Percentiles rank a stretch among this genome's conserved stretches.
These are phyloP conservation scores for Pseudogymnoascus pannorum DNA, from an alignment of 2,329 filamentous ascomycete genomes.

Conservation along the genomic window DNA sequence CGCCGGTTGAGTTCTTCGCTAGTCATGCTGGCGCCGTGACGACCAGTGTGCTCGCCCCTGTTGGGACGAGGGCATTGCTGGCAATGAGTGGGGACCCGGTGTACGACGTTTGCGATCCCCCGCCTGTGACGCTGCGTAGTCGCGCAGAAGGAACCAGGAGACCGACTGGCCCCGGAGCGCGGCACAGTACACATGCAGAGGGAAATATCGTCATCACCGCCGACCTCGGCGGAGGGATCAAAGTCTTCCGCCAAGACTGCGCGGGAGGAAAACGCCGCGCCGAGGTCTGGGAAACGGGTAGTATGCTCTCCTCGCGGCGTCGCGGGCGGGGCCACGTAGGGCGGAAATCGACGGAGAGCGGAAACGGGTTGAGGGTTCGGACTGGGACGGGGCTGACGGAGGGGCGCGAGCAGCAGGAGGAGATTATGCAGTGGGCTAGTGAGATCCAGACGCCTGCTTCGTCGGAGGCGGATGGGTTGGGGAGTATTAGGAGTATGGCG, in stretches of 20 bases:
- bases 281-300: slow-evolving; percentile 64
- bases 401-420: background rate
- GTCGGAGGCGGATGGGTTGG: background rate
- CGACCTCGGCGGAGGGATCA: slow-evolving; percentile 81
- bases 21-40: slow-evolving; percentile 86
- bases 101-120: slow-evolving; percentile 95
- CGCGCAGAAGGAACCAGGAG: slow-evolving; percentile 48
- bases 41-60: slow-evolving; percentile 77
- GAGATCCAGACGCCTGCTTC: background rate
- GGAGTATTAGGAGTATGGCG: background rate
- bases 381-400: background rate
- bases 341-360: background rate
- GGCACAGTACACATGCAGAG: slow-evolving; percentile 63
- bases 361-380: background rate
- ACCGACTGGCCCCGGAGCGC: slow-evolving; percentile 51
- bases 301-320: background rate
- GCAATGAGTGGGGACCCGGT: slow-evolving; percentile 76
- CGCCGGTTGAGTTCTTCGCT: slow-evolving; percentile 83
- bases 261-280: slow-evolving; percentile 70
- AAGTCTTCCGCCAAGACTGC: slow-evolving; percentile 93
- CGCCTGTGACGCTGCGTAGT: slow-evolving; percentile 74
- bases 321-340: background rate
- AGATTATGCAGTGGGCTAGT: background rate
- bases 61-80: slow-evolving; percentile 67
- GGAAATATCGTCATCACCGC: slow-evolving; percentile 92